Conservation (phyloP, 2,329 filamentous ascomycete genomes). For the Fusarium cyanostomum region DNA sequence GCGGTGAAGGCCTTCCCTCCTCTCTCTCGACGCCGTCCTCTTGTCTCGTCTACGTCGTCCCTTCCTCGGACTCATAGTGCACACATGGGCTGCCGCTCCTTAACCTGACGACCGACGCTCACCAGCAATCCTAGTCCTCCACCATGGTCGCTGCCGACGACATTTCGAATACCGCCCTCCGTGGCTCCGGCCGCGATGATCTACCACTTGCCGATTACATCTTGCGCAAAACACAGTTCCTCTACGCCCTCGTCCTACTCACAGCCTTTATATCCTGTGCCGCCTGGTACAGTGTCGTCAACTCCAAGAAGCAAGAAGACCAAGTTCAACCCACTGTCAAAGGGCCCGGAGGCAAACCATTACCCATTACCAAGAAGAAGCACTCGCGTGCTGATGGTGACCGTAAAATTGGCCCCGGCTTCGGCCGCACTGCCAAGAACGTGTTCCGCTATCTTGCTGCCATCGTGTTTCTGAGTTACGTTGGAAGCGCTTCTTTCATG, state of each 20-base stretch:
- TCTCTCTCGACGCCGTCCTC: constrained; percentile 29
- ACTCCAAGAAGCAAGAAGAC: constrained; percentile 60
- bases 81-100: constrained; percentile 38
- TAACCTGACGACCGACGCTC: constrained; percentile 37
- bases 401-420: constrained; percentile 59
- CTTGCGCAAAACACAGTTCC: constrained; percentile 58
- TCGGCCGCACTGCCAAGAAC: constrained; percentile 73
- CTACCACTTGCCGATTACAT: constrained; percentile 52
- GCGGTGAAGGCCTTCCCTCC: constrained; percentile 46
- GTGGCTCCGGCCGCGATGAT: constrained; percentile 37
- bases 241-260: constrained; percentile 64
- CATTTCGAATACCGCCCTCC: constrained; percentile 41
- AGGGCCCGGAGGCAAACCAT: constrained; percentile 88
- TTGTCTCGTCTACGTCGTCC: constrained; percentile 6
- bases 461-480: constrained; percentile 76
- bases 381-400: constrained; percentile 57
- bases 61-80: constrained; percentile 29
- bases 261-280: constrained; percentile 61
- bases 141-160: constrained; percentile 49
- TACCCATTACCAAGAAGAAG: constrained; percentile 73
- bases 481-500: constrained; percentile 78
- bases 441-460: constrained; percentile 80
- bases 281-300: constrained; percentile 63
- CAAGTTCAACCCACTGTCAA: constrained; percentile 60
- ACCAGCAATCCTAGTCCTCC: constrained; percentile 44